These are phyloP conservation scores for Myriosclerotinia curreyana DNA, from an alignment of 2,329 filamentous ascomycete species.

Conservation along the genomic window DNA sequence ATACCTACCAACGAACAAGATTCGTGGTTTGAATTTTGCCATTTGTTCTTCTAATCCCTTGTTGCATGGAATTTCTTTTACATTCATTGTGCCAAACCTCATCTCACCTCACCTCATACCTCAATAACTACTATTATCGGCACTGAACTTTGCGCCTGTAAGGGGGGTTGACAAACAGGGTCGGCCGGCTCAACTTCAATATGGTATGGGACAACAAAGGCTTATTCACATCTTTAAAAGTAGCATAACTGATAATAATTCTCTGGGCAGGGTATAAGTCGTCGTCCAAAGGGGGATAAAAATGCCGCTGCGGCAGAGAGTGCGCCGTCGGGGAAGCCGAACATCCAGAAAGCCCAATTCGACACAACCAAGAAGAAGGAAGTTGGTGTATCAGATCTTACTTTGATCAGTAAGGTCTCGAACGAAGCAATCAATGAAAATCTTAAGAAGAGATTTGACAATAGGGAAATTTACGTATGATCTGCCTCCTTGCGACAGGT, in stretches of 20 bases:
- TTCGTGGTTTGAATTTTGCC: background rate
- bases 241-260: conserved; percentile 22
- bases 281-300: conserved; percentile 40
- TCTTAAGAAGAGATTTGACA: conserved; percentile 95
- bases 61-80: conserved; percentile 7
- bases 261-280: conserved; percentile 38
- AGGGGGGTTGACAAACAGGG: conserved; percentile 10
- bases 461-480: conserved; percentile 84
- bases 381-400: conserved; percentile 96
- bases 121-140: background rate
- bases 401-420: conserved; percentile 95
- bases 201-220: conserved; percentile 32
- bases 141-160: conserved; percentile 22
- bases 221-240: background rate
- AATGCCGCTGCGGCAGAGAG: conserved; percentile 33
- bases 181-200: conserved; percentile 27
- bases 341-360: conserved; percentile 93
- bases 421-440: conserved; percentile 99
- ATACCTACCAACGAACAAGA: background rate
- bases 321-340: conserved; percentile 44
- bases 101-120: background rate
- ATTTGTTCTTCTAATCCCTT: conserved; percentile 4
- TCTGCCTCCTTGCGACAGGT: conserved; percentile 15
- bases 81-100: background rate
- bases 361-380: conserved; percentile 99